Evolutionary conservation across 1,284 basidiomycete genomes (phyloP).

Genomic region (Apiotrichum laibachii): DNA sequence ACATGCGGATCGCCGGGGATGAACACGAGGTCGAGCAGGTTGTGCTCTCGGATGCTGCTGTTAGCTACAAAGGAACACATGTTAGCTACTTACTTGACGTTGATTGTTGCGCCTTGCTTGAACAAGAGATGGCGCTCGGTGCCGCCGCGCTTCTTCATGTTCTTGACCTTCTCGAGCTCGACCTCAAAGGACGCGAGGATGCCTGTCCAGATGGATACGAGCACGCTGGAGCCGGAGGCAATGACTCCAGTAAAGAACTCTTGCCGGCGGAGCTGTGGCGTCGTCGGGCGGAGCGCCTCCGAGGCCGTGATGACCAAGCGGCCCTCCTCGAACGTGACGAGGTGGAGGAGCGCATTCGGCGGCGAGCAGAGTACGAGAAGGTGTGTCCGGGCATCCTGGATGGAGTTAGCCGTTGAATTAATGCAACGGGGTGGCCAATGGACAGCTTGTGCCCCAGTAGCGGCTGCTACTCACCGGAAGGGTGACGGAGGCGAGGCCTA

Average conservation of each 20-base stretch:
- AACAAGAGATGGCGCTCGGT: conserved; percentile 32
- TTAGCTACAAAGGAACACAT: not conserved
- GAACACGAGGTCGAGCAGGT: conserved; percentile 68
- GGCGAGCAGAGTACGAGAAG: conserved; percentile 43
- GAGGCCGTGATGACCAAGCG: conserved; percentile 36
- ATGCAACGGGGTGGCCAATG: no score
- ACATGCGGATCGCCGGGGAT: conserved; percentile 54
- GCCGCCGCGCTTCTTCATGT: conserved; percentile 27
- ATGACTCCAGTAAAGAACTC: conserved; percentile 48
- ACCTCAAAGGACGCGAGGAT: conserved; percentile 47
- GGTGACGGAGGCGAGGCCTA: conserved; percentile 38
- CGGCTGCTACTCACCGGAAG: conserved; percentile 28
- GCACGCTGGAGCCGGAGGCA: conserved; percentile 28
- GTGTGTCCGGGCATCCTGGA: conserved; percentile 41
- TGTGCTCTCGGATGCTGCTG: conserved; percentile 68
- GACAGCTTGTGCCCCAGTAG: not conserved
- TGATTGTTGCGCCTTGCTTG: conserved; percentile 32
- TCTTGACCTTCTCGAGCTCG: conserved; percentile 40
- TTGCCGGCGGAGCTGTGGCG: conserved; percentile 38
- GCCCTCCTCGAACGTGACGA: conserved; percentile 32
- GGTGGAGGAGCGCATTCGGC: conserved; percentile 44
- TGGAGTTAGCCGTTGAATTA: not conserved
- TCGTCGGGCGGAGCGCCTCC: conserved; percentile 34
- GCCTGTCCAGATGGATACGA: conserved; percentile 49
- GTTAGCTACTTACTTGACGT: conserved; percentile 46